Evolutionary conservation across 371 early-diverging fungal genomes (phyloP).

Genomic region (Mucor piriformis): DNA sequence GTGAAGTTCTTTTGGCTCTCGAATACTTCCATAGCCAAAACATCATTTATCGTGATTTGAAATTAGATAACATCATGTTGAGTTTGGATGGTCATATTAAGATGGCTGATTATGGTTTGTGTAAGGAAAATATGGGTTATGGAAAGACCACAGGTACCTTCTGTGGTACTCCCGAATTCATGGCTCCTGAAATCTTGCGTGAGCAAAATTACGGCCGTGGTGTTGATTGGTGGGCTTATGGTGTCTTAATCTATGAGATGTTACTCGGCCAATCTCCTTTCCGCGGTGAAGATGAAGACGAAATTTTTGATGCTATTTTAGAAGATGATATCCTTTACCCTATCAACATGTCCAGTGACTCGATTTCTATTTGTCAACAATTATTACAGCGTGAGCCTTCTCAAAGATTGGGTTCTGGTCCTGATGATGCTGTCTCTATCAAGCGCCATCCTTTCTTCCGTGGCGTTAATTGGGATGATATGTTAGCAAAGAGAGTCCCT

Average conservation of each 20-base stretch:
- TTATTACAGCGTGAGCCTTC: constrained; percentile 89
- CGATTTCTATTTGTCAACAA: constrained; percentile 85
- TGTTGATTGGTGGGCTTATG: constrained; percentile 99
- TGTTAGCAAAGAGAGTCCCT: constrained; percentile 77
- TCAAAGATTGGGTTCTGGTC: constrained; percentile 83
- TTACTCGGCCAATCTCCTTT: constrained; percentile 92
- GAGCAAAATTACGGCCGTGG: constrained; percentile 92
- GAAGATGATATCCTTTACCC: constrained; percentile 92
- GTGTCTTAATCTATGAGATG: constrained; percentile 98
- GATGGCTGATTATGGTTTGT: constrained; percentile 98
- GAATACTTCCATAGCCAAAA: constrained; percentile 94
- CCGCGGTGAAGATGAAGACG: constrained; percentile 92
- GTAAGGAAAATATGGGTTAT: constrained; percentile 92
- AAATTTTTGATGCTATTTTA: constrained; percentile 93
- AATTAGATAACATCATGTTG: constrained; percentile 97
- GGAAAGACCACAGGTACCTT: constrained; percentile 87
- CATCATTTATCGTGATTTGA: constrained; percentile 97
- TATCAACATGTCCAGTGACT: constrained; percentile 84
- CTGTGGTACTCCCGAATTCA: constrained; percentile 99
- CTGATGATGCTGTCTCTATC: constrained; percentile 84
- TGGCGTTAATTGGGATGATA: constrained; percentile 92
- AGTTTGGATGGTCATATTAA: constrained; percentile 94
- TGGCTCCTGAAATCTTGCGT: constrained; percentile 98
- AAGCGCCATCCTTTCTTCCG: constrained; percentile 94
- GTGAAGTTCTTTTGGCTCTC: constrained; percentile 94